Evolutionary conservation across 306 rosid species (phyloP).

Genomic region (Elaeagnus macrophylla): DNA sequence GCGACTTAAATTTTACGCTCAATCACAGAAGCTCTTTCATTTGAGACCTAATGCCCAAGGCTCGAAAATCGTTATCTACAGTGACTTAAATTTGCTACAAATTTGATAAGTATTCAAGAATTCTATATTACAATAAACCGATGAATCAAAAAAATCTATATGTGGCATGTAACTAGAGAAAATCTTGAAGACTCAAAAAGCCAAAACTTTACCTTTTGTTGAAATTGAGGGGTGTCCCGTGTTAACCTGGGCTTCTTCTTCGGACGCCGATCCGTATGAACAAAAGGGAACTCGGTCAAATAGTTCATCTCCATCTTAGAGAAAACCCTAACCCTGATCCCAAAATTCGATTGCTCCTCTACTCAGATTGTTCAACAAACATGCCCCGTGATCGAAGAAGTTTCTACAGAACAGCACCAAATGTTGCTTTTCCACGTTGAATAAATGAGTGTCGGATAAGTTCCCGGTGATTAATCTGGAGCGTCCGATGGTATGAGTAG

Average conservation of each 20-base stretch:
- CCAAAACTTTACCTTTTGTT: conserved; percentile 30
- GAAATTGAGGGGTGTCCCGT: conserved; percentile 37
- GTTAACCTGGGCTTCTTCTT: conserved; percentile 41
- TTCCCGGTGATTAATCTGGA: no score
- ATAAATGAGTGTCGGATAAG: no score
- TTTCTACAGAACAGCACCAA: no score
- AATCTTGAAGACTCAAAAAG: neutral
- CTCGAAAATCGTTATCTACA: no score
- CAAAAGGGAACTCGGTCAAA: conserved; percentile 28
- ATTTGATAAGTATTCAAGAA: neutral
- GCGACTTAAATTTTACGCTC: no score
- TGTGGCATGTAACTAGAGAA: neutral
- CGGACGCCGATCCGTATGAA: conserved; percentile 47
- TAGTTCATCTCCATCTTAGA: conserved; percentile 35
- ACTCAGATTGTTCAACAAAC: neutral
- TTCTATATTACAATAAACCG: no score
- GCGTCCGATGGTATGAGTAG: no score
- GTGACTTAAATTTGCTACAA: no score
- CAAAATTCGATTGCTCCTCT: conserved; percentile 14
- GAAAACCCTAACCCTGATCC: conserved; percentile 12
- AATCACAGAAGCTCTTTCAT: no score
- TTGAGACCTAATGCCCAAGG: no score
- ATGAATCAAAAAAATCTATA: neutral
- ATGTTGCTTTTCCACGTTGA: no score
- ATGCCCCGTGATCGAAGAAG: no score